Conservation (phyloP, 108 stramenopile genomes). For the Mediolabrus comicus region DNA sequence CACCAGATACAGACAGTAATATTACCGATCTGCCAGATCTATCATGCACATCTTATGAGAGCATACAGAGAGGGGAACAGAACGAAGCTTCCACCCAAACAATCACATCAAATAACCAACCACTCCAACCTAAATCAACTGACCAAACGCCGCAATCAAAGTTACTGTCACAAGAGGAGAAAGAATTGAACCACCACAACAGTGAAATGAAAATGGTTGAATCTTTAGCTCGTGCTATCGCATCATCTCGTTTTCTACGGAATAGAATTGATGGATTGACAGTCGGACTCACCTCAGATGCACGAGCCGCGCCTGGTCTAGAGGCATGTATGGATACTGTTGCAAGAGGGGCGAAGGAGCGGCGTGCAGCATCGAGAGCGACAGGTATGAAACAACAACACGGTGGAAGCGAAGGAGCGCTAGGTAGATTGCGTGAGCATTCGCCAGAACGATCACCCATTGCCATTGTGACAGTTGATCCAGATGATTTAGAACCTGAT, state of each 20-base stretch:
- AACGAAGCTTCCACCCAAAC: not conserved
- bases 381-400: not conserved
- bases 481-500: conserved; percentile 55
- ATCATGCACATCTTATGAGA: conserved; percentile 4
- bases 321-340: conserved; percentile 68
- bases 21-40: conserved; percentile 23
- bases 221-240: conserved; percentile 39
- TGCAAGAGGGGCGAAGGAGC: conserved; percentile 38
- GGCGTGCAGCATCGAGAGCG: conserved; percentile 14
- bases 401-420: not conserved
- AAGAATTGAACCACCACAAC: conserved; percentile 13
- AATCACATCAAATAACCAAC: not conserved
- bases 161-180: not conserved
- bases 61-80: not conserved
- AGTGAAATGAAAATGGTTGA: conserved; percentile 30
- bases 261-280: conserved; percentile 51
- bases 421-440: conserved; percentile 7
- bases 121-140: not conserved
- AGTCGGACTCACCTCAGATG: conserved; percentile 51
- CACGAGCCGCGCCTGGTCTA: conserved; percentile 62
- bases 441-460: conserved; percentile 43
- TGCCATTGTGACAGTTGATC: conserved; percentile 40
- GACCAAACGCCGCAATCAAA: not conserved
- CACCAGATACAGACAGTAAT: conserved; percentile 3
- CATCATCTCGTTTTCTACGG: conserved; percentile 44